These are phyloP conservation scores for Aspergillus nanangensis DNA, from an alignment of 495 filamentous ascomycete genomes.

Conservation along the genomic window DNA sequence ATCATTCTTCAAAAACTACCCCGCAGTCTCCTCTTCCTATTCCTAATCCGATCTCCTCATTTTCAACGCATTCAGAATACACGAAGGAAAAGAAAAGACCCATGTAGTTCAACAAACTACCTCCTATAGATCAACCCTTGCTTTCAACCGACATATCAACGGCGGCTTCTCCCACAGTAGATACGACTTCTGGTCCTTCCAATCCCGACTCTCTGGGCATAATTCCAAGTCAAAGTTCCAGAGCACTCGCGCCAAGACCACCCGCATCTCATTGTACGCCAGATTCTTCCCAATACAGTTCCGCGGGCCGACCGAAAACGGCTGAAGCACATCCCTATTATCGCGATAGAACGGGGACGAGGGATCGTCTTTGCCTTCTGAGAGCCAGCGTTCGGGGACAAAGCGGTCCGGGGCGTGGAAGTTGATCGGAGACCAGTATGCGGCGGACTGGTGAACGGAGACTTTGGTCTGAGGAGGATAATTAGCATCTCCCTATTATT, in stretches of 20 bases:
- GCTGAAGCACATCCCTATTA: constrained; percentile 5
- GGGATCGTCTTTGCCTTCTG: not conserved
- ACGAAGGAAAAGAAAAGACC: too few relatives aligned
- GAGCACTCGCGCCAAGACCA: constrained; percentile 10
- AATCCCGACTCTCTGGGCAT: constrained; percentile 3
- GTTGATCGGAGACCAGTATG: not conserved
- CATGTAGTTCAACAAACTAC: too few relatives aligned
- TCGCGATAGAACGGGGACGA: constrained; percentile 5
- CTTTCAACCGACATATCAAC: constrained; percentile 7
- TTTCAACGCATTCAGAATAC: too few relatives aligned
- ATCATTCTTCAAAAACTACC: too few relatives aligned
- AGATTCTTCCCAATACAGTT: constrained; percentile 8
- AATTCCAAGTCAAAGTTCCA: constrained; percentile 15
- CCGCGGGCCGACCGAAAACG: constrained; percentile 10
- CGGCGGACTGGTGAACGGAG: not conserved
- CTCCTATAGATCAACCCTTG: too few relatives aligned
- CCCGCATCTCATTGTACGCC: constrained; percentile 16
- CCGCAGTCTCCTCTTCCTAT: too few relatives aligned
- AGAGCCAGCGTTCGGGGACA: constrained; percentile 3
- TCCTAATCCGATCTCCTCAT: too few relatives aligned
- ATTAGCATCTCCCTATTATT: too few relatives aligned
- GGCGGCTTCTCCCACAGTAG: constrained; percentile 15
- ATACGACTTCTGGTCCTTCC: constrained; percentile 9
- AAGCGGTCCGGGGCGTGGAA: constrained; percentile 2
- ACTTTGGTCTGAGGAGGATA: constrained; percentile 2